Conservation (phyloP, 2,329 filamentous ascomycete species). For the Venturia pyrina region DNA sequence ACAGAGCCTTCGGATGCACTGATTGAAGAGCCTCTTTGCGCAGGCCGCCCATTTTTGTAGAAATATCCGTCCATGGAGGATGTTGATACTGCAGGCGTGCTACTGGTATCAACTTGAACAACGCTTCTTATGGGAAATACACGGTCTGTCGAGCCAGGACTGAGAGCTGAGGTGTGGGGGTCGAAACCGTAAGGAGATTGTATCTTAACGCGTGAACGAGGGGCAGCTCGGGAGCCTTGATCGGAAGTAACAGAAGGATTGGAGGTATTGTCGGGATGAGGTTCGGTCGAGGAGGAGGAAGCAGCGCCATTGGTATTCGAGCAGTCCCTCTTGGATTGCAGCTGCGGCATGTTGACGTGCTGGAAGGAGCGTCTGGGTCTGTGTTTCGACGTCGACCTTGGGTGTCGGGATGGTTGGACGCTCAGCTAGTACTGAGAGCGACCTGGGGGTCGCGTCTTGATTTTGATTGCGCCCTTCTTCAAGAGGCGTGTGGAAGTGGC, state of each 20-base stretch:
- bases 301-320: neutral
- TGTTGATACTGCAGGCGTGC: conserved; percentile 24
- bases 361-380: neutral
- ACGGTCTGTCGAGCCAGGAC: conserved; percentile 42
- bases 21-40: neutral
- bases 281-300: neutral
- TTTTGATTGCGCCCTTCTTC: neutral
- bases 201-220: neutral
- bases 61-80: conserved; percentile 30
- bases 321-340: neutral
- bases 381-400: neutral
- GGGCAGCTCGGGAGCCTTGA: neutral
- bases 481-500: neutral
- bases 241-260: neutral
- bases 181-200: neutral
- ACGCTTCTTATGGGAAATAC: conserved; percentile 79
- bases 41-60: conserved; percentile 17
- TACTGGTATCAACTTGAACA: conserved; percentile 55
- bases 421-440: conserved; percentile 2
- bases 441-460: neutral
- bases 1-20: neutral
- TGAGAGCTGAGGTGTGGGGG: conserved; percentile 18
- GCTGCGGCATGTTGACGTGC: neutral
- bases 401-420: neutral
- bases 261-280: neutral